phyloP scores from a whole-genome alignment of 108 stramenopile genomes.

The Tribonema minus region DNA sequence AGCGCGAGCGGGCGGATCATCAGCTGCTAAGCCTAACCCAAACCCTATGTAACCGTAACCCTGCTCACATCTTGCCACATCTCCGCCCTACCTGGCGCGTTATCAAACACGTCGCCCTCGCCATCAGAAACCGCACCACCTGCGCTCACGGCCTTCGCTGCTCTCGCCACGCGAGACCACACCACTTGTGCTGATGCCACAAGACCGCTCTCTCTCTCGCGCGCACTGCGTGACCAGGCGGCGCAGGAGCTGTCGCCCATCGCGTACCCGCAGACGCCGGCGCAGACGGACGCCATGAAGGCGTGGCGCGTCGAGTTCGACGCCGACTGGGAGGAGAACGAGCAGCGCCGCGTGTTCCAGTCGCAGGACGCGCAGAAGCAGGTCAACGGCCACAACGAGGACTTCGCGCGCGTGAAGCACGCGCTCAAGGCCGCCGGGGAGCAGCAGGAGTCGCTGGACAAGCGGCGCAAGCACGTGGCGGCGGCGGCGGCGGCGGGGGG shows the following conservation, averaged over 20 bases:
- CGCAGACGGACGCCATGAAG: background rate
- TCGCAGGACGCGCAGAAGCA: background rate
- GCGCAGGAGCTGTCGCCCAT: background rate
- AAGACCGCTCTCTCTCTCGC: too few relatives aligned
- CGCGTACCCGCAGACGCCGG: background rate
- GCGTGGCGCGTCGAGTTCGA: background rate
- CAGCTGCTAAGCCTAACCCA: too few relatives aligned
- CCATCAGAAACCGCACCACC: too few relatives aligned
- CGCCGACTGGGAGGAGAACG: background rate
- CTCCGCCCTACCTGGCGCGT: too few relatives aligned
- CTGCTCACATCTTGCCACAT: too few relatives aligned
- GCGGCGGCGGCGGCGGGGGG: background rate
- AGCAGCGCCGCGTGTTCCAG: background rate
- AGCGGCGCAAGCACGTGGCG: background rate
- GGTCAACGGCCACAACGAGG: background rate
- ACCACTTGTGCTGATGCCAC: too few relatives aligned
- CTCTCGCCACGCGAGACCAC: too few relatives aligned
- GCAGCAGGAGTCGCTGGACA: background rate
- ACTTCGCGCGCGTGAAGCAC: background rate
- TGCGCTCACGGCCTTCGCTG: too few relatives aligned
- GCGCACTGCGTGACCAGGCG: too few relatives aligned
- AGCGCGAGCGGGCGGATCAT: too few relatives aligned
- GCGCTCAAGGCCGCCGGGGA: background rate
- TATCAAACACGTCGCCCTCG: too few relatives aligned
- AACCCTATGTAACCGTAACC: too few relatives aligned